Percentiles rank a stretch among this genome's conserved stretches.
Conservation (phyloP, 1,284 basidiomycete genomes). For the Apiotrichum laibachii region DNA sequence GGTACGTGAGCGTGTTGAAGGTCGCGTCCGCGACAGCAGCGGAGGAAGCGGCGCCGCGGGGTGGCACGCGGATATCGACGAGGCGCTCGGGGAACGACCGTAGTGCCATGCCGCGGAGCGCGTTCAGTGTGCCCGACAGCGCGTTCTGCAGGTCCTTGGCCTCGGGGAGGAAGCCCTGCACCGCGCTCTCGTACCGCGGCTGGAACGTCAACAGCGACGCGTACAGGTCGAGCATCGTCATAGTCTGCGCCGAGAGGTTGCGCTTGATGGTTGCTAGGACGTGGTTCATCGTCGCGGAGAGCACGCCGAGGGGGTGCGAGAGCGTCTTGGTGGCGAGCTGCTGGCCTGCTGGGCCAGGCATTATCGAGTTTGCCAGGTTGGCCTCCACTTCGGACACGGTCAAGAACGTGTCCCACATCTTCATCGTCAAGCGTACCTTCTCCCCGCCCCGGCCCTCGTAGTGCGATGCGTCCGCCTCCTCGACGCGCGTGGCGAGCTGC, state of each 20-base stretch:
- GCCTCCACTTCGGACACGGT: conserved; percentile 45
- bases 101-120: conserved; percentile 32
- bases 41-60: conserved; percentile 13
- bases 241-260: conserved; percentile 37
- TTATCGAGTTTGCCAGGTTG: conserved; percentile 36
- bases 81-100: conserved; percentile 50
- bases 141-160: conserved; percentile 25
- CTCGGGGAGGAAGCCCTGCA: conserved; percentile 25
- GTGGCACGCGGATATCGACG: conserved; percentile 42
- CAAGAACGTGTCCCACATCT: conserved; percentile 39
- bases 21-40: conserved; percentile 40
- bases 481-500: conserved; percentile 26
- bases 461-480: conserved; percentile 38
- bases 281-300: conserved; percentile 32
- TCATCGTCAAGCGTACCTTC: conserved; percentile 35
- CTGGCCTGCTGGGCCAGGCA: conserved; percentile 36
- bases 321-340: conserved; percentile 33
- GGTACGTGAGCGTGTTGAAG: conserved; percentile 43
- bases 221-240: conserved; percentile 47
- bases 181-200: conserved; percentile 31
- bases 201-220: conserved; percentile 31
- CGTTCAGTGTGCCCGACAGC: conserved; percentile 25
- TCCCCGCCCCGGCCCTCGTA: conserved; percentile 37
- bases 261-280: conserved; percentile 41
- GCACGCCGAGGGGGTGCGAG: conserved; percentile 19